Evolutionary conservation across 768 basidiomycete species (phyloP).

Genomic region (Leccinellum luteum): DNA sequence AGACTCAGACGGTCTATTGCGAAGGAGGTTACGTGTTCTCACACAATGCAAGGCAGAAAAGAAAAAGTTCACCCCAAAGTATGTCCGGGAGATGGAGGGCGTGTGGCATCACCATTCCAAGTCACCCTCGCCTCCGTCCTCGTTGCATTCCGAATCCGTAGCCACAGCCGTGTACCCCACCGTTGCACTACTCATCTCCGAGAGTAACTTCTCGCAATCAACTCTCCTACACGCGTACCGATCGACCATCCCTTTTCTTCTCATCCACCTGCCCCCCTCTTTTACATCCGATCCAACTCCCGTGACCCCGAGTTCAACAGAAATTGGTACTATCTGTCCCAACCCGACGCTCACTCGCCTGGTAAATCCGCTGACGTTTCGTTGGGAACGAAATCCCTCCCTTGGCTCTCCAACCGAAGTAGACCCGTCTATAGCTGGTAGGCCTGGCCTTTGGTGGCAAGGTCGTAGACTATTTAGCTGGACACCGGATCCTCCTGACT

Average conservation of each 20-base stretch:
- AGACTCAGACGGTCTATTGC: constrained; percentile 18
- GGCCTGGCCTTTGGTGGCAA: constrained; percentile 45
- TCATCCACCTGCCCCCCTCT: constrained; percentile 68
- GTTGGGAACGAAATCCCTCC: constrained; percentile 21
- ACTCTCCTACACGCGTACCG: constrained; percentile 69
- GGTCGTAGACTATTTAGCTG: constrained; percentile 19
- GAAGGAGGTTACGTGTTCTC: constrained; percentile 68
- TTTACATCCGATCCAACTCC: background rate
- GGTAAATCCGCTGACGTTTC: constrained; percentile 19
- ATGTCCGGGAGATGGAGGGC: constrained; percentile 90
- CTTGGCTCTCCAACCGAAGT: background rate
- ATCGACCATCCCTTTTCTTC: constrained; percentile 74
- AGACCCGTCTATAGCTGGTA: constrained; percentile 8
- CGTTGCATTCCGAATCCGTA: background rate
- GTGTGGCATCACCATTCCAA: constrained; percentile 49
- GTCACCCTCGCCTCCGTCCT: background rate
- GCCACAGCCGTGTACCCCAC: constrained; percentile 6
- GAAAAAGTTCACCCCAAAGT: constrained; percentile 73
- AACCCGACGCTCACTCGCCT: constrained; percentile 22
- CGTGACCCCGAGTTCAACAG: background rate
- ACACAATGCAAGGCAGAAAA: constrained; percentile 93
- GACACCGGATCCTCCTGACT: constrained; percentile 11
- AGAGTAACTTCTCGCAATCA: constrained; percentile 74
- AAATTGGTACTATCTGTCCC: constrained; percentile 15
- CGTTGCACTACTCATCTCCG: constrained; percentile 77